Base-by-base conservation (phyloP, 2,329 filamentous ascomycete species). In the Hymenoscyphus scutula region DNA sequence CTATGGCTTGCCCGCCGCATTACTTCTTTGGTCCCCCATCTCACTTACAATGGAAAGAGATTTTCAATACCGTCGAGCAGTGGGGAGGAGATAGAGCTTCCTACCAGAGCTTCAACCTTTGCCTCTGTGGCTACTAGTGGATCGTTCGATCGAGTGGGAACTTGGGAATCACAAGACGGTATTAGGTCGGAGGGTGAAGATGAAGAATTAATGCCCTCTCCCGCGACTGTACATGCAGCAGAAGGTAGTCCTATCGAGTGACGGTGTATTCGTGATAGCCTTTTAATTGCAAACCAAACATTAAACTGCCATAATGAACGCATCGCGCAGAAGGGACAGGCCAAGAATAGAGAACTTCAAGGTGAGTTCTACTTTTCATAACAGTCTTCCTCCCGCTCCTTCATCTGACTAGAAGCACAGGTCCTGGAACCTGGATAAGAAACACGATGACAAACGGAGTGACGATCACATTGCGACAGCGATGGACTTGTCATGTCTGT, bases 1-100 rank as follows among this genome's bases (percentile, higher is more conserved):
- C 62, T 70, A 5, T 72, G 68, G 66, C 58, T 73, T 19, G 70
- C 63, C 0, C 65, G 60, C 37, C 59, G 61, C 17, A 55, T 73
- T 38, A 60, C 62, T 5, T 53, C 32, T 29, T 23, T 55, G 23
- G 64, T 62, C 8, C 32, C 58, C 5, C 64, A 59, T 53, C 53
- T 73, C 6, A 54, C 7, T 2, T 73, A 66, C 48, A 59, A 69
- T 58, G 62, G 64, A 5, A 58, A 62, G 32, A 53, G 30, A 17
- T 67, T 68, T 32, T 63, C 53, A 0, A 38, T 29, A 1, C 37
- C 56, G n/a, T 53, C 57, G 19, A 34, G 17, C 38, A 41, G 10
- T n/a, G 56, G 30, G 10, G 54, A 63, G 5, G 48, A 62, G 37
- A 13, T 58, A 8, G 4, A 27, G 2, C 37, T 56, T 8, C 53